phyloP scores from a whole-genome alignment of 495 filamentous ascomycete genomes.

The Lineolata rhizophorae region DNA sequence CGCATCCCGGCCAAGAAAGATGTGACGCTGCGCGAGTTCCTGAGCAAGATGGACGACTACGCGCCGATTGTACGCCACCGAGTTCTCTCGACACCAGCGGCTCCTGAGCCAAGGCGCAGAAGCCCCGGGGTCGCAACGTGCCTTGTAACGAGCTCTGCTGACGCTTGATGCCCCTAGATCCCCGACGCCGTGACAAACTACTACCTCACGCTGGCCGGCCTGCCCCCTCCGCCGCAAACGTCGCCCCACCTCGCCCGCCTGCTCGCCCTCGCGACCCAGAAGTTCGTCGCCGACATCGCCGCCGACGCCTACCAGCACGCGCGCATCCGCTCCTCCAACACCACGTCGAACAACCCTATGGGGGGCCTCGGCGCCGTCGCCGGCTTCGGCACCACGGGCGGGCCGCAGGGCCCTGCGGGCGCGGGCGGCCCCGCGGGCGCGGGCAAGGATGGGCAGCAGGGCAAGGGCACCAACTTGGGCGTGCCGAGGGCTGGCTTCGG shows the following conservation, averaged over 20 bases:
- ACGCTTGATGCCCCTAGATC: conserved; percentile 56
- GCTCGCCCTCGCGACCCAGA: conserved; percentile 87
- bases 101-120: too few species aligned
- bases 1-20: conserved; percentile 61
- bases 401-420: conserved; percentile 27
- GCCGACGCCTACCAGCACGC: conserved; percentile 95
- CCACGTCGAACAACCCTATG: conserved; percentile 63
- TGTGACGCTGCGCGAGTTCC: conserved; percentile 69
- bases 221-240: conserved; percentile 71
- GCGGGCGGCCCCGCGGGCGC: conserved; percentile 33
- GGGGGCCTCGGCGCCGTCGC: conserved; percentile 62
- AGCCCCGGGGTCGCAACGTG: too few species aligned
- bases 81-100: not conserved
- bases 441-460: conserved; percentile 12
- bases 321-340: conserved; percentile 80
- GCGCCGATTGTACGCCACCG: conserved; percentile 74
- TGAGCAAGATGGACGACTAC: conserved; percentile 95
- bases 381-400: conserved; percentile 39
- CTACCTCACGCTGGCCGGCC: conserved; percentile 87
- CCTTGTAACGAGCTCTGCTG: too few species aligned
- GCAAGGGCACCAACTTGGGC: conserved; percentile 43
- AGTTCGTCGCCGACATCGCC: conserved; percentile 93
- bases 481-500: conserved; percentile 83
- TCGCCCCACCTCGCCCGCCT: conserved; percentile 76
- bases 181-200: conserved; percentile 94